Conservation (phyloP, 2,329 filamentous ascomycete genomes). For the Venturia aucupariae region DNA sequence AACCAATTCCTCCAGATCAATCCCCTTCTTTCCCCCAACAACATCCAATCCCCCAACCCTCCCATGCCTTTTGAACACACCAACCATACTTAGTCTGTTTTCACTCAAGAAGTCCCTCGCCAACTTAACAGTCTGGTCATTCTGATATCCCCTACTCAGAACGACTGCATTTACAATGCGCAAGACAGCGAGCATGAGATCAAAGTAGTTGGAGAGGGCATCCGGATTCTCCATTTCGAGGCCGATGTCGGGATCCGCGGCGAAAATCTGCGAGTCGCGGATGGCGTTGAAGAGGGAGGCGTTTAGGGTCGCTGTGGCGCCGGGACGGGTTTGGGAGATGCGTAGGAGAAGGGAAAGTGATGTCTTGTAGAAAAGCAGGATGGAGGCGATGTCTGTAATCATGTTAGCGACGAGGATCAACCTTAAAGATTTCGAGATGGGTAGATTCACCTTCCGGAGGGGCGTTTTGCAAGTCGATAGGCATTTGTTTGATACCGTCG, state of each 20-base stretch:
- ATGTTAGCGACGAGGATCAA: conserved; percentile 10
- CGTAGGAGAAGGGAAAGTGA: conserved; percentile 75
- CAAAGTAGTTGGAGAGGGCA: conserved; percentile 73
- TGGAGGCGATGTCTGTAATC: conserved; percentile 40
- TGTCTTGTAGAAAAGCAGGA: conserved; percentile 58
- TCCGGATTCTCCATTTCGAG: conserved; percentile 61
- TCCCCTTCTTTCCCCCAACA: conserved; percentile 29
- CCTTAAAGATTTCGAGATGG: background rate
- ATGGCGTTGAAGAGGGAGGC: conserved; percentile 78
- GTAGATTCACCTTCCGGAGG: conserved; percentile 21
- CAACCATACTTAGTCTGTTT: conserved; percentile 74
- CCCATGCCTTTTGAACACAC: conserved; percentile 81
- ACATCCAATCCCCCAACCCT: conserved; percentile 45
- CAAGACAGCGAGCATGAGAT: conserved; percentile 68
- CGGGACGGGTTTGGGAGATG: conserved; percentile 73
- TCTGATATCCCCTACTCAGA: conserved; percentile 71
- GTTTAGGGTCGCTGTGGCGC: conserved; percentile 79
- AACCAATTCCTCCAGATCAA: conserved; percentile 65
- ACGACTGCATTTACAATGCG: conserved; percentile 76
- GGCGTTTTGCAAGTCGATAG: conserved; percentile 49
- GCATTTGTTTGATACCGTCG: conserved; percentile 72
- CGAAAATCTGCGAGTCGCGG: conserved; percentile 74
- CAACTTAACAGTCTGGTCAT: conserved; percentile 61
- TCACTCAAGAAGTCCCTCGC: conserved; percentile 72
- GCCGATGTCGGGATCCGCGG: conserved; percentile 85